phyloP scores from a whole-genome alignment of 2,329 filamentous ascomycete genomes.

The Ustulina deusta region DNA sequence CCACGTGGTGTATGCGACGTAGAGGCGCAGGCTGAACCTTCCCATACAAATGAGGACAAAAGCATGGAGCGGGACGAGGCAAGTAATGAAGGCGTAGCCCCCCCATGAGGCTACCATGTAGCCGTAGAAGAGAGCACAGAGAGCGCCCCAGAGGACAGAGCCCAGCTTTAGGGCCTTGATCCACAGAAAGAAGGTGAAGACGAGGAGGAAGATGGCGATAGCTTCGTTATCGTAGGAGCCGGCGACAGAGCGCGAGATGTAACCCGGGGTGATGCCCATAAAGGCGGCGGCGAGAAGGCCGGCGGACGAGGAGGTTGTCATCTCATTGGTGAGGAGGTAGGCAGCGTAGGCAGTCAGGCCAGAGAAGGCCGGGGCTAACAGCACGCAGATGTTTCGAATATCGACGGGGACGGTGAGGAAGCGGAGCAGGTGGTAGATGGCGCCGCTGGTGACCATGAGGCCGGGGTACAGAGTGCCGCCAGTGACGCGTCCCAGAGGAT shows the following conservation, averaged over 20 bases:
- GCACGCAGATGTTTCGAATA: slow-evolving; percentile 98
- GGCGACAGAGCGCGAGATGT: slow-evolving; percentile 97
- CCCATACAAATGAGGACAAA: slow-evolving; percentile 98
- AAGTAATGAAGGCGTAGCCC: slow-evolving; percentile 99
- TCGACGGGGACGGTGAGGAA: slow-evolving; percentile 92
- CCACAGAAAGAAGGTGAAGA: slow-evolving; percentile 99
- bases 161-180: slow-evolving; percentile 98
- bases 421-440: slow-evolving; percentile 93
- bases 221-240: slow-evolving; percentile 99
- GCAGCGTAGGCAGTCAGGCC: slow-evolving; percentile 92
- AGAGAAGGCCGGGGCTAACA: slow-evolving; percentile 94
- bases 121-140: slow-evolving; percentile 96
- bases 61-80: slow-evolving; percentile 91
- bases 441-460: slow-evolving; percentile 98
- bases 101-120: slow-evolving; percentile 99
- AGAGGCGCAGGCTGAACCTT: slow-evolving; percentile 90
- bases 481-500: slow-evolving; percentile 96
- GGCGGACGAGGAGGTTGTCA: slow-evolving; percentile 94
- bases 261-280: slow-evolving; percentile 97
- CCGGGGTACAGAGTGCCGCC: slow-evolving; percentile 99
- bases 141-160: slow-evolving; percentile 94
- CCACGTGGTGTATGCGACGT: slow-evolving; percentile 98
- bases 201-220: slow-evolving; percentile 97
- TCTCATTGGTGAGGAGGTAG: slow-evolving; percentile 96
- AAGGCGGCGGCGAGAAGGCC: slow-evolving; percentile 94